phyloP scores from a whole-genome alignment of 75 land plant genomes.

The Cunninghamia lanceolata region DNA sequence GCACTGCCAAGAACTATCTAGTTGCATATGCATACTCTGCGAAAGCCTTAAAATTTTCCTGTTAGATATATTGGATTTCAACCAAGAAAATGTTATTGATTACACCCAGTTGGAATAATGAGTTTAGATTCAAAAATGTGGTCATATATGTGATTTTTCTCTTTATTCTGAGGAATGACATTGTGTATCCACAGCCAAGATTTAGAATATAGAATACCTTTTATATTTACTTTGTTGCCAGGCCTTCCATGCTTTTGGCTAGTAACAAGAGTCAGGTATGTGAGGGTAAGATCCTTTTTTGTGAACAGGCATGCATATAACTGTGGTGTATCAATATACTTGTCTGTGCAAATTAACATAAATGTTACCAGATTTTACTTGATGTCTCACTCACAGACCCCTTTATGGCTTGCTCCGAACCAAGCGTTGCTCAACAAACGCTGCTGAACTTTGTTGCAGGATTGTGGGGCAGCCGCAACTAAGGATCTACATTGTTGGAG shows the following conservation, averaged over 20 bases:
- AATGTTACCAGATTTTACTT: conserved; percentile 10
- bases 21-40: background rate
- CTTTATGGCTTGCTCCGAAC: conserved; percentile 7
- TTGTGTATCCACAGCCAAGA: background rate
- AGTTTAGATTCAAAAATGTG: background rate
- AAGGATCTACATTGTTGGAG: conserved; percentile 9
- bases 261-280: background rate
- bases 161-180: background rate
- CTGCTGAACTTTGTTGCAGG: conserved; percentile 14
- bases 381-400: conserved; percentile 13
- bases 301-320: background rate
- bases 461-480: conserved; percentile 10
- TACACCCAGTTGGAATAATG: background rate
- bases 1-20: background rate
- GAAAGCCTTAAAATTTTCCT: background rate
- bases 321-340: background rate
- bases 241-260: conserved; percentile 1
- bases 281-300: conserved; percentile 9
- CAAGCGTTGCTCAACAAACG: conserved; percentile 6
- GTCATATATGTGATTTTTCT: background rate
- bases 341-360: conserved; percentile 2
- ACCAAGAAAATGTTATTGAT: background rate
- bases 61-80: background rate
- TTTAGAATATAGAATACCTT: background rate
- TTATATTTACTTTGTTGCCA: background rate